Base-by-base conservation (phyloP, 2,329 filamentous ascomycete species). In the Alternaria sp. region DNA sequence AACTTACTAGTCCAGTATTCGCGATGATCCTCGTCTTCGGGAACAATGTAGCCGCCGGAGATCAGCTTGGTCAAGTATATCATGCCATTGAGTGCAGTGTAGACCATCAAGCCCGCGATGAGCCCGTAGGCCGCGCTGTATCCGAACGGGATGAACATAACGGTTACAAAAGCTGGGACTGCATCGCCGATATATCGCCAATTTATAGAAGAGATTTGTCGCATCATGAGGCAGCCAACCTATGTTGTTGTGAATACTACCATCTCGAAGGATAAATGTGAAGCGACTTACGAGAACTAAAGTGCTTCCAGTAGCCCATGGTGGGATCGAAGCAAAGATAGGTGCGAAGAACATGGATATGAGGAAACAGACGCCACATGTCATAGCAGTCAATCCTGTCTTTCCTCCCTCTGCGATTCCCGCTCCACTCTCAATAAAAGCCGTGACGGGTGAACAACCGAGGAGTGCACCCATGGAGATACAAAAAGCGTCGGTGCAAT, bases 91-190 rank as follows among this genome's bases (percentile, higher is more conserved):
- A 96, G 83, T 51, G 89, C 75, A 37, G 89, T 87, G 76, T 96
- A 96, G 33, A 86, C 86, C 72, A 90, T 82, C 63, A 96, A 88
- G 33, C 92, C 91, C 3, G 86, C 90, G 67, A 96, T 96, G 14
- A 96, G 82, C 44, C 92, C 92, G 72, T 96, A 91, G 11, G 92
- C 91, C 69, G 95, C 94, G 54, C 88, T 92, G 81, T 95, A 96
- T 4, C 90, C 91, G 79, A 96, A 95, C 0, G 92, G 92, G 89
- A 96, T 96, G 65, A 93, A 82, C 65, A 89, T 87, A 62, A 96
- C 88, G 41, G 90, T 93, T 34, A 96, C 81, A 76, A 96, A 96
- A 3, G 92, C 91, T 0, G 92, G 92, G 9, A 96, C 83, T 2
- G 90, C 89, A 74, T 96, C 92, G 50, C 92, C 91, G 56, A 92